phyloP scores from a whole-genome alignment of 768 basidiomycete genomes.

The Tylopilus intermedius region DNA sequence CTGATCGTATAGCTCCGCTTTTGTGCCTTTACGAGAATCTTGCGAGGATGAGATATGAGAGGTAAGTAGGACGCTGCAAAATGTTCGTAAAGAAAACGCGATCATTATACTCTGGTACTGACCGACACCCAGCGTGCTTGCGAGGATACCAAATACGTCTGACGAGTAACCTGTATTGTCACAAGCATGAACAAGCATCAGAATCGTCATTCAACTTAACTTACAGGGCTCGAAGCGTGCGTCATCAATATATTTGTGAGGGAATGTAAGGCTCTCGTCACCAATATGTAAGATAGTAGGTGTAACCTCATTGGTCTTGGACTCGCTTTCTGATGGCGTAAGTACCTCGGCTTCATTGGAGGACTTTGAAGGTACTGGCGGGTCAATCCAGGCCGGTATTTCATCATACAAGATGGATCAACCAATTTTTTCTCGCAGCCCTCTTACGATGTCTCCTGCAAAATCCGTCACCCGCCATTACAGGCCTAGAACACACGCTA shows the following conservation, averaged over 20 bases:
- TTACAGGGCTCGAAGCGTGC: constrained; percentile 59
- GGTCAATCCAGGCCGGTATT: constrained; percentile 27
- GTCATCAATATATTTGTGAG: constrained; percentile 86
- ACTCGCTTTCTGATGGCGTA: neutral
- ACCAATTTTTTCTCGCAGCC: constrained; percentile 22
- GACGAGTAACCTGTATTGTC: constrained; percentile 65
- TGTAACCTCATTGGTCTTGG: neutral
- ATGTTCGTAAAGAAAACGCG: neutral
- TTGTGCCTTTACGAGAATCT: constrained; percentile 53
- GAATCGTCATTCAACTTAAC: constrained; percentile 11
- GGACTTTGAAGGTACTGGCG: neutral
- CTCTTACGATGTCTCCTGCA: constrained; percentile 17
- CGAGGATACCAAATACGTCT: constrained; percentile 91
- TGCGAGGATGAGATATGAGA: constrained; percentile 76
- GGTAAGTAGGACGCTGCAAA: constrained; percentile 77
- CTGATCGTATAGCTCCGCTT: constrained; percentile 95
- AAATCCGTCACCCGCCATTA: neutral
- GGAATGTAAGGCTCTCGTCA: constrained; percentile 67
- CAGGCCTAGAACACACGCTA: constrained; percentile 30
- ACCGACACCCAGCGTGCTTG: constrained; percentile 91
- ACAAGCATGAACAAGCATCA: neutral
- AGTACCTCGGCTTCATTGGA: neutral
- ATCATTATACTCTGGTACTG: constrained; percentile 18
- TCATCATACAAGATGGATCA: constrained; percentile 37
- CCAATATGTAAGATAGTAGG: constrained; percentile 59